Percentiles rank a stretch among this genome's conserved stretches.
Conservation (phyloP, 1,284 basidiomycete species). For the Apiotrichum sp. region DNA sequence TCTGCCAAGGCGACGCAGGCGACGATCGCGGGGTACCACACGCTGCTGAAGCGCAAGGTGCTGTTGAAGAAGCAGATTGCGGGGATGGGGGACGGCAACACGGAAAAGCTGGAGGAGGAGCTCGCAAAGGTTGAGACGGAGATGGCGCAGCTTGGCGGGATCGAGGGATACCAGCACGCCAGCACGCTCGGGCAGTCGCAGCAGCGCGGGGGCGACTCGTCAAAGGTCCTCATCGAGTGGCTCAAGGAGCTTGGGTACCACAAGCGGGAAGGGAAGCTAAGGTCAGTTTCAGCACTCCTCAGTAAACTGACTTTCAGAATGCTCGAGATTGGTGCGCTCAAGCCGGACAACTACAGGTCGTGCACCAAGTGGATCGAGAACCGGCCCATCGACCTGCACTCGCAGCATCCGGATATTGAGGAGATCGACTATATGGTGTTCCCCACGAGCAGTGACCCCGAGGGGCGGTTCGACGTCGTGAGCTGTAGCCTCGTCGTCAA, state of each 20-base stretch:
- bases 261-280: slow-evolving; percentile 12
- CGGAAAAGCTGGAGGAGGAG: slow-evolving; percentile 7
- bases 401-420: slow-evolving; percentile 66
- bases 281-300: not conserved
- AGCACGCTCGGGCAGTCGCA: slow-evolving; percentile 69
- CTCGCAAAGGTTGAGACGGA: slow-evolving; percentile 56
- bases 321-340: slow-evolving; percentile 78
- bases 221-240: slow-evolving; percentile 69
- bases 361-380: slow-evolving; percentile 64
- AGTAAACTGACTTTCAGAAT: slow-evolving; percentile 51
- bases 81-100: too few species aligned
- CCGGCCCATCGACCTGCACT: slow-evolving; percentile 70
- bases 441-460: slow-evolving; percentile 37
- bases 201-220: slow-evolving; percentile 76
- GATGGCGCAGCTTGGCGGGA: slow-evolving; percentile 63
- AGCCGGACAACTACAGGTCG: slow-evolving; percentile 67
- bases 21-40: slow-evolving; percentile 42
- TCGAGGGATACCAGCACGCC: slow-evolving; percentile 72
- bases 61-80: slow-evolving; percentile 20
- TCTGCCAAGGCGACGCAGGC: slow-evolving; percentile 37
- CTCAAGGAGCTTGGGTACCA: slow-evolving; percentile 52
- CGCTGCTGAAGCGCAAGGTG: slow-evolving; percentile 37
- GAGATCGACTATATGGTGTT: slow-evolving; percentile 72
- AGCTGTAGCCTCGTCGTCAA: slow-evolving; percentile 81
- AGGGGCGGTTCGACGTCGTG: slow-evolving; percentile 63